Evolutionary conservation across 2,329 filamentous ascomycete genomes (phyloP), one percentile per base, ranked within the genome.

Genomic region (Aspergillus udagawae): DNA sequence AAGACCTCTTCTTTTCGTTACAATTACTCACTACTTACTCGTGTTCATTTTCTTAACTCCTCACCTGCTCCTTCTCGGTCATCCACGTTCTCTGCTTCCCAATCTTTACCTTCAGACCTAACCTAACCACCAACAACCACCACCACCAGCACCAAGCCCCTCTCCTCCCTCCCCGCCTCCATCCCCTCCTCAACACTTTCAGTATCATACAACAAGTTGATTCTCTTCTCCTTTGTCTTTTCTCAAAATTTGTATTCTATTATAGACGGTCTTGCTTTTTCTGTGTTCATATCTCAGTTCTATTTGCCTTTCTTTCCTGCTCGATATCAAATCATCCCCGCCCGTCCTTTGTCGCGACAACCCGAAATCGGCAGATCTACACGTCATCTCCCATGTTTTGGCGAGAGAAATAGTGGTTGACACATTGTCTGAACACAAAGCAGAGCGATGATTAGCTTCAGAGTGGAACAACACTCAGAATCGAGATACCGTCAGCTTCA

Each of bases 381-480:
- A 14, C 10, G 20, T 14, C 32, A 58, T 51, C 38, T 60, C 32
- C 45, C 50, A 59, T 60, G 48, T 21, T 32, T 54, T 27, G 52
- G 23, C 45, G 49, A 29, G 54, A 59, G 57, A 25, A 35, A 29
- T 32, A 56, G 25, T 56, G 57, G 59, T 69, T 73, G 67, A 72
- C 67, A 56, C 59, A 66, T 66, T 53, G 60, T 62, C 52, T 56
- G 57, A 63, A 68, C 44, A 65, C 66, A 69, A 73, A 66, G 68
- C 69, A 74, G 72, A 75, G 73, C 71, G 71, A 75, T 75, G 73
- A 74, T 73, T 72, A 75, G 73, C 72, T 68, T 73, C 70, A 71
- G 71, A 70, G 72, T 72, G 71, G 69, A 74, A 73, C 70, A 74
- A 65, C 70, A 70, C 68, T 72, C 68, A 74, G 67, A 73, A 67